phyloP scores from a whole-genome alignment of 1,284 basidiomycete genomes.

The Amylostereum areolatum region DNA sequence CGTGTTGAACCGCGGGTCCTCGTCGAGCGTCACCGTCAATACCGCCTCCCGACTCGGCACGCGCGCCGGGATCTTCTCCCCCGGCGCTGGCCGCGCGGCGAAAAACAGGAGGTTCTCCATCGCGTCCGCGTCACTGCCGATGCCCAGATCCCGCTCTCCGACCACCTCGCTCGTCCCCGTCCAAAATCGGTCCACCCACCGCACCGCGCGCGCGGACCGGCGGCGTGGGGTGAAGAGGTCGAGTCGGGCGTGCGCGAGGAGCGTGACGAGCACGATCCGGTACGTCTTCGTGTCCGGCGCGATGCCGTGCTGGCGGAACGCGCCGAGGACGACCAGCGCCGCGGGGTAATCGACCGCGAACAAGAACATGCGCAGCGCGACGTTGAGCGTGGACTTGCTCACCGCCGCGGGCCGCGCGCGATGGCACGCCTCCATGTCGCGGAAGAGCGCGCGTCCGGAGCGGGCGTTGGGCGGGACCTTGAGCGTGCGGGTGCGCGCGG shows the following conservation, averaged over 20 bases:
- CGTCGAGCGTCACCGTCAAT: too few relatives aligned
- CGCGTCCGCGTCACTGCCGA: too few relatives aligned
- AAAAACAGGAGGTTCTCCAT: too few relatives aligned
- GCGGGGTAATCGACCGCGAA: slow-evolving; percentile 37
- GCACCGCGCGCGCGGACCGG: not conserved
- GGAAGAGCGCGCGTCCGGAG: slow-evolving; percentile 37
- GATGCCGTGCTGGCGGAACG: slow-evolving; percentile 25
- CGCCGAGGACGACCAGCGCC: slow-evolving; percentile 33
- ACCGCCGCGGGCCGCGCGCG: slow-evolving; percentile 19
- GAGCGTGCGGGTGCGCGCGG: slow-evolving; percentile 14
- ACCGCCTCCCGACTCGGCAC: too few relatives aligned
- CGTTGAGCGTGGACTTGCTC: slow-evolving; percentile 30
- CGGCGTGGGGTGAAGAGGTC: slow-evolving; percentile 12
- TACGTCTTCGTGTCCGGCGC: slow-evolving; percentile 32
- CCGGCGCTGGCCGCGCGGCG: too few relatives aligned
- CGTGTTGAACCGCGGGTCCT: too few relatives aligned
- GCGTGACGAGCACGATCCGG: slow-evolving; percentile 26
- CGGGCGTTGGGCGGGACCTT: slow-evolving; percentile 19
- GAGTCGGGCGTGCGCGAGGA: slow-evolving; percentile 16
- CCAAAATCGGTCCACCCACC: slow-evolving; percentile 27
- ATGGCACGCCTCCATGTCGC: slow-evolving; percentile 36
- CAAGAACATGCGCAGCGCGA: slow-evolving; percentile 39
- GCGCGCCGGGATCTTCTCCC: too few relatives aligned
- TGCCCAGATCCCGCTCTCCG: too few relatives aligned
- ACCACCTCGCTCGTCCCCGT: not conserved